Evolutionary conservation across 2,329 filamentous ascomycete genomes (phyloP), one percentile per base, ranked within the genome.

Genomic region (Geosmithia flava): DNA sequence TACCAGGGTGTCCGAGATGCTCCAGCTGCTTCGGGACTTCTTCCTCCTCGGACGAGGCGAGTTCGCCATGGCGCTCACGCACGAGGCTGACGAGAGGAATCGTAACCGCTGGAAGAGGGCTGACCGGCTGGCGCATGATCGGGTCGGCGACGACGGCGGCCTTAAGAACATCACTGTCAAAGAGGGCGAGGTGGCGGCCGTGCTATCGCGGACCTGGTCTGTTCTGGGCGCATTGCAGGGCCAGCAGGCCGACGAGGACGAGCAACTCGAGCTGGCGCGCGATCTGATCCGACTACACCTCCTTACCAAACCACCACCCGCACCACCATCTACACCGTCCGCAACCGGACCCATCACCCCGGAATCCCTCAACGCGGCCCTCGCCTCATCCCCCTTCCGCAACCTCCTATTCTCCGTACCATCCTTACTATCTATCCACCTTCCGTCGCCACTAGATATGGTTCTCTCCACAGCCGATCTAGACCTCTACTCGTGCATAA

Each of bases 31-130:
- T 1, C 78, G 90, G 45, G 83, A 93, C 49, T 96, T 95, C 65
- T 87, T 96, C 55, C 74, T 98, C 2, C 74, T 98, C 0, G 84
- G 85, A 1, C 78, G 87, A 33, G 91, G 91, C 47, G 93, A 97
- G 62, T 98, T 98, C 62, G 88, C 90, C 19, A 81, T 93, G 65
- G 83, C 85, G 0, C 67, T 98, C 23, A 87, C 94, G 1, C 78
- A 83, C 37, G 87, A 96, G 66, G 88, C 91, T 1, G 88, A 96
- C 55, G 79, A 84, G 48, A 84, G 81, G 55, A 76, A 93, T 20
- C 76, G 80, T n/a, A 81, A 78, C 53, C 80, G 87, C 46, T 87
- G 86, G 74, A 79, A 74, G 55, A 70, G 81, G 53, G 70, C 79
- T 11, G 76, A 78, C 40, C 80, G 78, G 47, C 60, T 81, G 6